Evolutionary conservation across 2,329 filamentous ascomycete species (phyloP), one percentile per base, ranked within the genome.

Genomic region (Cladosporium oxysporum): DNA sequence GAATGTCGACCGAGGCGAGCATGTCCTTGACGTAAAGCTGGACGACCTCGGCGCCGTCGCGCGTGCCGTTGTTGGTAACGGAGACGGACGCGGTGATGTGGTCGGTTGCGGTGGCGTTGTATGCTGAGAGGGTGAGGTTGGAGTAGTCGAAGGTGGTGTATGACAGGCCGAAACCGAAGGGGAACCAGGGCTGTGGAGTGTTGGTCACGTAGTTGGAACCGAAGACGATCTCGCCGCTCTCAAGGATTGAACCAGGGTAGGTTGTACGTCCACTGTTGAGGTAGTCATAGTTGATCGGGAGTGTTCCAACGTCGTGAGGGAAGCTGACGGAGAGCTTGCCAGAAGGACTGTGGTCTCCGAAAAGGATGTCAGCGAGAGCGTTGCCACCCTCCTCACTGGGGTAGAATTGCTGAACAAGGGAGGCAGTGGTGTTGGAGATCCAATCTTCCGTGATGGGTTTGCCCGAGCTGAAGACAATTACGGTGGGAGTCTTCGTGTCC

Each of bases 381-480:
- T 93, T 92, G 4, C 91, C 92, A 5, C 89, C 90, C 80, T 95
- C 91, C 72, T 95, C 91, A n/a, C 92, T 91, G 21, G 64, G 61
- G 26, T 70, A 70, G 33, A 67, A 69, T 18, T 67, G 85, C 73
- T 92, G 90, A 0, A 93, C 74, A 28, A 92, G 87, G 2, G 61
- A 63, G 35, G 63, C 63, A 2, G 88, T 85, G 2, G 90, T 87
- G 28, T 82, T 78, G 69, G 86, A 81, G 1, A 82, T 85, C 90
- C 90, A 93, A 14, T 89, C 89, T 87, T 91, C 88, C 1, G 84
- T 83, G 18, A 91, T 84, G 0, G 91, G 91, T 0, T 90, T 92
- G 44, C 91, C 91, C 0, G 90, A 91, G 72, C 93, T 91, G 74
- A 91, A 87, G 1, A 93, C 88, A 10, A 63, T 47, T 10, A 63